Conservation (phyloP, 139 green algal species). For the Chlorella ohadii region DNA sequence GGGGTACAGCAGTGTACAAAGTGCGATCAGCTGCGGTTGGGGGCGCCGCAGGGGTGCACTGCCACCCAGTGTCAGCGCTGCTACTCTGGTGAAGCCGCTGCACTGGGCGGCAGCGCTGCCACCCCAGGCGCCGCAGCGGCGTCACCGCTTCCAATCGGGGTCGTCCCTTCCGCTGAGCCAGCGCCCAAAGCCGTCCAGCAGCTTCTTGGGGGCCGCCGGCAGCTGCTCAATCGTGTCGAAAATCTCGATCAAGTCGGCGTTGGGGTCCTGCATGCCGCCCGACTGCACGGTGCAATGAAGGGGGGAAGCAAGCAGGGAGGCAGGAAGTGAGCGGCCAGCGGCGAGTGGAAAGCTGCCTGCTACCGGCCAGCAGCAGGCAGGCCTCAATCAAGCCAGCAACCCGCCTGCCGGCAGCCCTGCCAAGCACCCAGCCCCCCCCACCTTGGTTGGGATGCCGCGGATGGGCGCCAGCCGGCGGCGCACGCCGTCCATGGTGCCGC, state of each 20-base stretch:
- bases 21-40: no score
- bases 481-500: conserved; percentile 79
- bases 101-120: background rate
- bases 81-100: no score
- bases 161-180: conserved; percentile 26
- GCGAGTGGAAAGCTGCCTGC: no score
- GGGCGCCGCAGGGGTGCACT: no score
- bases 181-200: conserved; percentile 48
- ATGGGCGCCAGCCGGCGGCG: conserved; percentile 90
- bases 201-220: conserved; percentile 65
- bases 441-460: conserved; percentile 95
- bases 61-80: no score
- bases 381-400: background rate
- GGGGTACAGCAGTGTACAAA: no score
- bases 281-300: background rate
- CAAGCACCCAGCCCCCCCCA: background rate
- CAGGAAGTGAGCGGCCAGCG: background rate
- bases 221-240: conserved; percentile 91
- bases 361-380: background rate
- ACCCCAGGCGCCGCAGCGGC: no score
- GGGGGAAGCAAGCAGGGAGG: background rate
- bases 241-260: conserved; percentile 92
- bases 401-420: no score
- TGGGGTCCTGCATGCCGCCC: conserved; percentile 84
- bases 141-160: conserved; percentile 17